Percentiles rank a stretch among this genome's conserved stretches.
Evolutionary conservation across 2,329 filamentous ascomycete species (phyloP).

Genomic region (Tolypocladium album): DNA sequence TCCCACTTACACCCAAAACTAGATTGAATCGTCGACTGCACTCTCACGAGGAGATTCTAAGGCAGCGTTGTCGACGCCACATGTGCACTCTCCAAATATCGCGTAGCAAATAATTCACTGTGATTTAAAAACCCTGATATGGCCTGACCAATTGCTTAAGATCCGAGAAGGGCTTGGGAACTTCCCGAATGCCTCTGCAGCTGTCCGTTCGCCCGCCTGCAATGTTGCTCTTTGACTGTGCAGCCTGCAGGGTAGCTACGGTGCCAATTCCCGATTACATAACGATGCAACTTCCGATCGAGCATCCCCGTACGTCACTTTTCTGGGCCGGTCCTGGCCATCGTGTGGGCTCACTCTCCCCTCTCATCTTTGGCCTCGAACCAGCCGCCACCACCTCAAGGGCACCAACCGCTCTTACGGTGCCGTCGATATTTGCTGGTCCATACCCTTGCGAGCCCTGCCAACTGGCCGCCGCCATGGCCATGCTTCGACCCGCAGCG

Average conservation of each 20-base stretch:
- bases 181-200: too few relatives aligned
- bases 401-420: not conserved
- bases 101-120: too few relatives aligned
- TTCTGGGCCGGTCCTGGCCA: not conserved
- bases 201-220: too few relatives aligned
- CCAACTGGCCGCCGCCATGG: not conserved
- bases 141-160: too few relatives aligned
- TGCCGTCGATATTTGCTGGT: not conserved
- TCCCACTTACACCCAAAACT: too few relatives aligned
- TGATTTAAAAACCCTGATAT: too few relatives aligned
- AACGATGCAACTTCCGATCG: not conserved
- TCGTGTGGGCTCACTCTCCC: not conserved
- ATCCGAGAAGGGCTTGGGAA: too few relatives aligned
- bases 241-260: not conserved
- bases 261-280: not conserved
- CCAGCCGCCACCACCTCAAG: not conserved
- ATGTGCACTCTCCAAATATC: too few relatives aligned
- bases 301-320: not conserved
- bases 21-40: too few relatives aligned
- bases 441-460: not conserved
- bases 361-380: not conserved
- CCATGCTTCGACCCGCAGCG: constrained; percentile 18
- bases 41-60: too few relatives aligned
- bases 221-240: too few relatives aligned
- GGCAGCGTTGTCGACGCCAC: too few relatives aligned